These are phyloP conservation scores for Cinchona pubescens DNA, from an alignment of 257 asterid genomes.

Conservation along the genomic window DNA sequence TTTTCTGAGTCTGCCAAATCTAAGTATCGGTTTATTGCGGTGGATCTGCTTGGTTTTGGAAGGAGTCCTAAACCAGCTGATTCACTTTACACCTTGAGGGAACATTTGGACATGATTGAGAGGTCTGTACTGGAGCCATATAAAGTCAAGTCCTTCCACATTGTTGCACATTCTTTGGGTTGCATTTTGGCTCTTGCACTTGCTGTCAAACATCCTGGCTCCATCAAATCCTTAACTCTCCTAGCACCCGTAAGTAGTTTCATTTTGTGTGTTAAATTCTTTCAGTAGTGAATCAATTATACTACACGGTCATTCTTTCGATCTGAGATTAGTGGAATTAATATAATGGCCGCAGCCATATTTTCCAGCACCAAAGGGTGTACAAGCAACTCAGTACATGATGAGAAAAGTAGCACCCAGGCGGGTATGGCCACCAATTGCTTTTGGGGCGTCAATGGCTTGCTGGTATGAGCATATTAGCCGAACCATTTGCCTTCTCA, in stretches of 20 bases:
- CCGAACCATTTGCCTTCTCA: constrained; percentile 71
- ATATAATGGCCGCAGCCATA: constrained; percentile 72
- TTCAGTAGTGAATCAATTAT: too few species aligned
- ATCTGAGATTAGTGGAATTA: not conserved
- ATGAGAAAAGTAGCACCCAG: constrained; percentile 90
- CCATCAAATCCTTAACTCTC: constrained; percentile 73
- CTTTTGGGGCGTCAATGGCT: constrained; percentile 77
- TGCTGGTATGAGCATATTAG: constrained; percentile 95
- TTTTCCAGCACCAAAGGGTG: constrained; percentile 85
- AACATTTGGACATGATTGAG: constrained; percentile 92
- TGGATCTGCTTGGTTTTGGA: constrained; percentile 90
- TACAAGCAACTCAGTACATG: constrained; percentile 66
- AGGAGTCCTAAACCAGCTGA: constrained; percentile 87
- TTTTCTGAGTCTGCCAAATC: constrained; percentile 61
- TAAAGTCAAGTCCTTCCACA: constrained; percentile 77
- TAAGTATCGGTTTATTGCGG: constrained; percentile 73
- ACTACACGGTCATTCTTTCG: too few species aligned
- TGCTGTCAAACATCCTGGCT: constrained; percentile 59
- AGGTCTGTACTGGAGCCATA: constrained; percentile 65
- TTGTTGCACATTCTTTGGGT: constrained; percentile 92
- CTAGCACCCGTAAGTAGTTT: constrained; percentile 87
- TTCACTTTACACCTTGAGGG: constrained; percentile 72
- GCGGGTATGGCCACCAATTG: constrained; percentile 79
- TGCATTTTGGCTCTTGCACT: constrained; percentile 92
- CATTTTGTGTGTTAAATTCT: not conserved